Evolutionary conservation across 305 asterid species (phyloP).

Genomic region (Solanum hybrid): DNA sequence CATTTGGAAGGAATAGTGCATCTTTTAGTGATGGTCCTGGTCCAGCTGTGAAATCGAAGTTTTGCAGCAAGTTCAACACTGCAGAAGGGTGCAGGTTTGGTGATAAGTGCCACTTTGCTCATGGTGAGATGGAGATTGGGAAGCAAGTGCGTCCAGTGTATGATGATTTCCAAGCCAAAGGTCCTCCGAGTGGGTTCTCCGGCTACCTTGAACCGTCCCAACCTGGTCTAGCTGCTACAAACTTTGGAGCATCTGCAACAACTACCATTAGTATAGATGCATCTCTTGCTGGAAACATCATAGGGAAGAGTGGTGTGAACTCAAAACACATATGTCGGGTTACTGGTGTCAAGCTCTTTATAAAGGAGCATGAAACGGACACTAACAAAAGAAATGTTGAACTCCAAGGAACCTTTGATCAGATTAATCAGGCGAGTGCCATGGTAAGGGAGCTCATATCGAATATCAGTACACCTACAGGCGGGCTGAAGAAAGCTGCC

Average conservation of each 20-base stretch:
- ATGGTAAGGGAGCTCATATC: constrained; percentile 36
- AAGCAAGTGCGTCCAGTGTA: constrained; percentile 17
- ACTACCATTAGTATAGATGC: constrained; percentile 45
- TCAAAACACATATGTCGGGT: constrained; percentile 36
- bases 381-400: constrained; percentile 42
- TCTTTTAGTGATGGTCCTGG: constrained; percentile 31
- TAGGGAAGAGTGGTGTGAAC: constrained; percentile 38
- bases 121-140: constrained; percentile 42
- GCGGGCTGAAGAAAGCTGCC: constrained; percentile 18
- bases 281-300: constrained; percentile 38
- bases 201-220: constrained; percentile 24
- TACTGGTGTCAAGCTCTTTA: constrained; percentile 40
- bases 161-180: constrained; percentile 26
- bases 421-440: constrained; percentile 45
- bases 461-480: constrained; percentile 11
- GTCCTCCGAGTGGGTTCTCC: constrained; percentile 22
- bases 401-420: constrained; percentile 53
- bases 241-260: constrained; percentile 25
- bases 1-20: constrained; percentile 5
- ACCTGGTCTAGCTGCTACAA: constrained; percentile 5
- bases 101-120: constrained; percentile 46
- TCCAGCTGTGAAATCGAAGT: constrained; percentile 25
- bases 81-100: constrained; percentile 50
- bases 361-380: constrained; percentile 42
- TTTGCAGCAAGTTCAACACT: constrained; percentile 46